A percentile compares a stretch with the other conserved stretches of the same genome.
Evolutionary conservation across 352 stramenopile genomes (phyloP).

Genomic region (Phytophthora melonis): DNA sequence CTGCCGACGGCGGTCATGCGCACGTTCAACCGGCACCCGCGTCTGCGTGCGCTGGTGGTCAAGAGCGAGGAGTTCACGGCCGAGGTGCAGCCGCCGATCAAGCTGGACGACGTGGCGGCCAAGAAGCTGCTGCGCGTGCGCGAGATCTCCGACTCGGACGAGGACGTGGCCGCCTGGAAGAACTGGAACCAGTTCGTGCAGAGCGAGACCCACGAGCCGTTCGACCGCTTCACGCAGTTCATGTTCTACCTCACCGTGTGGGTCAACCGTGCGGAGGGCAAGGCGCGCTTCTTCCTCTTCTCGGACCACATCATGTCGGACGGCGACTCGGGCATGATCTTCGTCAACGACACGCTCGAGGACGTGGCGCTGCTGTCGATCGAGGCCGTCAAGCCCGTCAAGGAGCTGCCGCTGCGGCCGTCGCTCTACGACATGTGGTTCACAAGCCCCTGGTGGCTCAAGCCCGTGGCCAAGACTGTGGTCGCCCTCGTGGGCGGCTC

Average conservation of each 20-base stretch:
- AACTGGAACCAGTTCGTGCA: conserved; percentile 53
- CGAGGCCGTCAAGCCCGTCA: conserved; percentile 13
- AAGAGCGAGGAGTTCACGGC: conserved; percentile 48
- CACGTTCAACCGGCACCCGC: conserved; percentile 71
- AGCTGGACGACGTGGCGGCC: conserved; percentile 42
- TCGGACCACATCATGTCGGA: conserved; percentile 76
- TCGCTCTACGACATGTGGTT: conserved; percentile 59
- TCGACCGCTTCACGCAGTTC: conserved; percentile 59
- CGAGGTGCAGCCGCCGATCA: conserved; percentile 50
- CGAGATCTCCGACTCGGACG: conserved; percentile 33
- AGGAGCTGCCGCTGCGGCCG: conserved; percentile 34
- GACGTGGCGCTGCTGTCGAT: conserved; percentile 45
- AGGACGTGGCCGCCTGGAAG: conserved; percentile 30
- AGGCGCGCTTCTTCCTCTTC: conserved; percentile 56
- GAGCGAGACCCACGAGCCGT: conserved; percentile 36
- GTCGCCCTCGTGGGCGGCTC: conserved; percentile 31
- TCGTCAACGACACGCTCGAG: conserved; percentile 61
- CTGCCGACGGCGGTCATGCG: conserved; percentile 60
- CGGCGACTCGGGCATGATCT: conserved; percentile 49
- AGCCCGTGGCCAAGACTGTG: conserved; percentile 39
- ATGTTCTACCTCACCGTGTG: conserved; percentile 60
- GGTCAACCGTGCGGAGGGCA: conserved; percentile 39
- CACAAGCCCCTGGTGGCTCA: conserved; percentile 51
- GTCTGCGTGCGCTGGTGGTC: conserved; percentile 53
- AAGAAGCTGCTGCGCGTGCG: conserved; percentile 42